Conservation (phyloP, 2,329 filamentous ascomycete genomes). For the Hypocreales sp. region DNA sequence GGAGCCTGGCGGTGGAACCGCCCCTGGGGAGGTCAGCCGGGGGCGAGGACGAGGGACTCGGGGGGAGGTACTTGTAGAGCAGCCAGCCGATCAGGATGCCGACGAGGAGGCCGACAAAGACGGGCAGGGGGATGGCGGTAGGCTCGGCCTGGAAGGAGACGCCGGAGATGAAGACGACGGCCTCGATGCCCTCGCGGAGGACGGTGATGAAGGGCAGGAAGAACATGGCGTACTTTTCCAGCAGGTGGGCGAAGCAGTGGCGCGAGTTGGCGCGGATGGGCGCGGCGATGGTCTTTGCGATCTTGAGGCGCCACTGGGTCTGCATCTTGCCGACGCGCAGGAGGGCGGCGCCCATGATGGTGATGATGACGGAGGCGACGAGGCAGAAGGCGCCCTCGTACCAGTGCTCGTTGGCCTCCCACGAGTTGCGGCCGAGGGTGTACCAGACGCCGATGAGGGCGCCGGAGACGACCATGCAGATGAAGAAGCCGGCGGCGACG, state of each 20-base stretch:
- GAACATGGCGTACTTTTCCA: constrained; percentile 76
- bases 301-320: constrained; percentile 76
- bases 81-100: constrained; percentile 54
- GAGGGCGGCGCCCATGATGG: constrained; percentile 63
- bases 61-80: constrained; percentile 54
- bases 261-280: constrained; percentile 28
- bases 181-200: constrained; percentile 74
- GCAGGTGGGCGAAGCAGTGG: constrained; percentile 41
- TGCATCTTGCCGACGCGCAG: constrained; percentile 72
- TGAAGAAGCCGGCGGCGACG: constrained; percentile 41
- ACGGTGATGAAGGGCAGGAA: constrained; percentile 75
- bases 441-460: constrained; percentile 63
- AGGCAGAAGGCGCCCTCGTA: constrained; percentile 72
- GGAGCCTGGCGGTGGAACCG: constrained; percentile 28
- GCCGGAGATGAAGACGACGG: constrained; percentile 72
- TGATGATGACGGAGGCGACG: constrained; percentile 65
- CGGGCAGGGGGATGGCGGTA: constrained; percentile 60
- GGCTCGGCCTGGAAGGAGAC: constrained; percentile 66
- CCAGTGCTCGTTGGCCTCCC: constrained; percentile 53
- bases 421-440: constrained; percentile 47
- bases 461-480: constrained; percentile 49
- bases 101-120: constrained; percentile 53
- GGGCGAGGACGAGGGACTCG: not conserved
- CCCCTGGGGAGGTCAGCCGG: constrained; percentile 13
- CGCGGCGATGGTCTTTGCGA: constrained; percentile 50